Conservation (phyloP, 176 grass and related monocot species). For the Rhynchospora breviuscula region DNA sequence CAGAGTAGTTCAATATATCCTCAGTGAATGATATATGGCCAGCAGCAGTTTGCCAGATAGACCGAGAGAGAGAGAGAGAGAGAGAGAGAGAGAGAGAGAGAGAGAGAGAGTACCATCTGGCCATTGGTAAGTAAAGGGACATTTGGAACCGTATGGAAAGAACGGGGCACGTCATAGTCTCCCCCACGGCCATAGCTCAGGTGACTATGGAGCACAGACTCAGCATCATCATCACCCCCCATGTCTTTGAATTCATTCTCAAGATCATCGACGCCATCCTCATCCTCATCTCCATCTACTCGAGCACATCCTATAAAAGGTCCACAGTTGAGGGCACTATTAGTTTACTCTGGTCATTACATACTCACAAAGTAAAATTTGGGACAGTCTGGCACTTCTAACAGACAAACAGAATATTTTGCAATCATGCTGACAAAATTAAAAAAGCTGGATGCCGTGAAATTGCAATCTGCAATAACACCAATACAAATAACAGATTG, state of each 20-base stretch:
- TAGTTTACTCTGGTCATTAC: background rate
- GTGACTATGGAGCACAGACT: conserved; percentile 55
- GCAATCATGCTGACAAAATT: background rate
- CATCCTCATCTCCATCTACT: conserved; percentile 81
- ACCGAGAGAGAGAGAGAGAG: too few species aligned
- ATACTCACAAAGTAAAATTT: background rate
- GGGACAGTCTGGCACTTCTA: background rate
- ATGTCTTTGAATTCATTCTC: conserved; percentile 76
- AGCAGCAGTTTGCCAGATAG: background rate
- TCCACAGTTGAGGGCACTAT: background rate
- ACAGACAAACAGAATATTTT: background rate
- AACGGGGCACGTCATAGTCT: conserved; percentile 32
- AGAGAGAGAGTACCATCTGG: conserved; percentile 48
- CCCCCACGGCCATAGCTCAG: conserved; percentile 74
- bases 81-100: background rate
- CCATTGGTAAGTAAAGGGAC: conserved; percentile 91
- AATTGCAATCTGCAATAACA: background rate
- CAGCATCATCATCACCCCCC: conserved; percentile 45
- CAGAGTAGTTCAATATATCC: background rate
- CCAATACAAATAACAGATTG: background rate
- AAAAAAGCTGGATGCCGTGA: background rate
- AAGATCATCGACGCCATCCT: conserved; percentile 75
- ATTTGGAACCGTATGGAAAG: conserved; percentile 43
- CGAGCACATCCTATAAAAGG: conserved; percentile 46
- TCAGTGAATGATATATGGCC: background rate